Percentiles rank a stretch among this genome's conserved stretches.
phyloP scores from a whole-genome alignment of 2,329 filamentous ascomycete species.

The Penicillium sp. region DNA sequence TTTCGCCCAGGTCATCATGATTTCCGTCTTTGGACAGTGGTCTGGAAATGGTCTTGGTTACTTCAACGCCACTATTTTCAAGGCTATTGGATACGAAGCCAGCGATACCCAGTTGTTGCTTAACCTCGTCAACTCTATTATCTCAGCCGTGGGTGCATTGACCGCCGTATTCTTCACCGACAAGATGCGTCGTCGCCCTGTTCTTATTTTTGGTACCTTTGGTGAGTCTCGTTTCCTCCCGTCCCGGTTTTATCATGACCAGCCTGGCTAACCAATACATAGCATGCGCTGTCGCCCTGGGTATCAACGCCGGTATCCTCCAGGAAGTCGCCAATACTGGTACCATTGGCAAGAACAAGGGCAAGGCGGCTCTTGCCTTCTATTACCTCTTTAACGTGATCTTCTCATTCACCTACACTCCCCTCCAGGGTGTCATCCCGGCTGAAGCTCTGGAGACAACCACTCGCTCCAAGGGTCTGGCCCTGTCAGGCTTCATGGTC shows the following conservation, averaged over 20 bases:
- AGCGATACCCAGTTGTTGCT: conserved; percentile 43
- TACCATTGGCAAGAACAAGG: conserved; percentile 38
- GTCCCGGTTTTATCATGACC: no score
- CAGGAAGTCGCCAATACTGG: conserved; percentile 33
- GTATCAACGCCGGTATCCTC: conserved; percentile 48
- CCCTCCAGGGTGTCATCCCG: conserved; percentile 49
- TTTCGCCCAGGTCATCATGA: conserved; percentile 50
- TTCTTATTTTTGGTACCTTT: conserved; percentile 47
- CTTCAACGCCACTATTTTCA: conserved; percentile 51
- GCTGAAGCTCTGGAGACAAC: conserved; percentile 51
- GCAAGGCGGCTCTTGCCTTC: conserved; percentile 45
- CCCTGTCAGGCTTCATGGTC: conserved; percentile 47
- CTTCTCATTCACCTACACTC: conserved; percentile 52
- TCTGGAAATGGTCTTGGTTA: conserved; percentile 53
- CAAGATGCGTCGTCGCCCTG: conserved; percentile 48
- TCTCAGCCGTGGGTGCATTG: conserved; percentile 48
- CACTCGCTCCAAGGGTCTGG: conserved; percentile 49
- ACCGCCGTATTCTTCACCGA: conserved; percentile 46
- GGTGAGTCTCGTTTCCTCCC: conserved; percentile 3
- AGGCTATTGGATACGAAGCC: conserved; percentile 26
- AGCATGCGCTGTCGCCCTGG: conserved; percentile 43
- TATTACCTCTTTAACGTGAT: conserved; percentile 53
- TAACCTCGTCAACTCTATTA: conserved; percentile 49
- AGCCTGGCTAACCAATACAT: conserved; percentile 3
- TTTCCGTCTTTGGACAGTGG: conserved; percentile 52